Conservation (phyloP, 495 filamentous ascomycete species). For the Neurospora sp. region DNA sequence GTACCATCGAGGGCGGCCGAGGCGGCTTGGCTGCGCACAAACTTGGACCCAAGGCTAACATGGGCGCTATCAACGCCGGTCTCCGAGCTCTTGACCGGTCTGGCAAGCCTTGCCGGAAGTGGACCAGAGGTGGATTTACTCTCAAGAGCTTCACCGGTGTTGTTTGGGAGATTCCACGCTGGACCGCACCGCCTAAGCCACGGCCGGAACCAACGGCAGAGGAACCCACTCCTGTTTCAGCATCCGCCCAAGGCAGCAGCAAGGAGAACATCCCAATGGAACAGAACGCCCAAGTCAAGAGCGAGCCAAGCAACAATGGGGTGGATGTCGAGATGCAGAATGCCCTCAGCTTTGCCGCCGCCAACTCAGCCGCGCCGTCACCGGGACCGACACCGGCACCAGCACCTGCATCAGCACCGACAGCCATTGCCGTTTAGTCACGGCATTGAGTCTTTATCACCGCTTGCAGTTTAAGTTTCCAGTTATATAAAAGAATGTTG, state of each 20-base stretch:
- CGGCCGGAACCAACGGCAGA: conserved; percentile 25
- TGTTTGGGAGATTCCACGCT: conserved; percentile 72
- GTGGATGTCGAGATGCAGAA: conserved; percentile 39
- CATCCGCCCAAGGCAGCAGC: conserved; percentile 53
- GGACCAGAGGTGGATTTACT: conserved; percentile 70
- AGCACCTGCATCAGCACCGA: not conserved
- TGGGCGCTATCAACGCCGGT: conserved; percentile 94
- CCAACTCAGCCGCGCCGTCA: conserved; percentile 33
- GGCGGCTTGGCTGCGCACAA: conserved; percentile 48
- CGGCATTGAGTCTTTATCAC: not conserved
- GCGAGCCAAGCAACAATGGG: conserved; percentile 59
- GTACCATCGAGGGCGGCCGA: conserved; percentile 41
- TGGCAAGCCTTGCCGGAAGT: conserved; percentile 83
- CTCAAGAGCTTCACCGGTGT: conserved; percentile 92
- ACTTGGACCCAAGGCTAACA: conserved; percentile 93
- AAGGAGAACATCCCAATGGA: conserved; percentile 52
- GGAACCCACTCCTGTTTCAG: conserved; percentile 29
- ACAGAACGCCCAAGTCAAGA: conserved; percentile 51
- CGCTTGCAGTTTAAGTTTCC: not conserved
- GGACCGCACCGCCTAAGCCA: conserved; percentile 60
- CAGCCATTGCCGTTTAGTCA: not conserved
- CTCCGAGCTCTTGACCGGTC: conserved; percentile 87
- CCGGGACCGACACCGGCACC: conserved; percentile 6
- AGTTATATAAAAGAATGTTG: not conserved
- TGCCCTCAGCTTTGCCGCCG: conserved; percentile 28